Percentiles rank a stretch among this genome's conserved stretches.
Evolutionary conservation across 164 flowering plant genomes (phyloP).

Genomic region (Magnolia kwangsiensis): DNA sequence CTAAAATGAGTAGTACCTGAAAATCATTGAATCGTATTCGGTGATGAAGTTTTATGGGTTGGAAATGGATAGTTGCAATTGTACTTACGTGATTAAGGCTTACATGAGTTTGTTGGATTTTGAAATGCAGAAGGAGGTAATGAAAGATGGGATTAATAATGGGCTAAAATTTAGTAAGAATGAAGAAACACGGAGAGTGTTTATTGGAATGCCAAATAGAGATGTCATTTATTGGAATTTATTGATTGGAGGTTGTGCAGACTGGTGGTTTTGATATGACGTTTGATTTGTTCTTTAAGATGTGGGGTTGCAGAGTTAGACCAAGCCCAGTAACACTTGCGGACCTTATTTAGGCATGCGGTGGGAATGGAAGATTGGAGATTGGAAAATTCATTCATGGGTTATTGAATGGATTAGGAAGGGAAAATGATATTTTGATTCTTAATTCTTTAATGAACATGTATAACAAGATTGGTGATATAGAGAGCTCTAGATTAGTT

Average conservation of each 20-base stretch:
- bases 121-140: conserved; percentile 27
- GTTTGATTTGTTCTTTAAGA: conserved; percentile 27
- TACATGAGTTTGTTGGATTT: conserved; percentile 24
- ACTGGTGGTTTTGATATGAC: conserved; percentile 17
- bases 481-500: conserved; percentile 23
- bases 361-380: conserved; percentile 13
- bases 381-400: conserved; percentile 40
- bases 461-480: conserved; percentile 32
- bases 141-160: conserved; percentile 16
- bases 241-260: conserved; percentile 33
- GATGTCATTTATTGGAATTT: conserved; percentile 55
- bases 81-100: conserved; percentile 40
- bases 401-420: conserved; percentile 24
- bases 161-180: conserved; percentile 30
- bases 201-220: conserved; percentile 20
- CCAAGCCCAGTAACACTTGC: conserved; percentile 38
- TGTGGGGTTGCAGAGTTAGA: conserved; percentile 23
- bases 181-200: conserved; percentile 25
- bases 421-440: conserved; percentile 30
- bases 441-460: conserved; percentile 37
- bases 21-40: conserved; percentile 27
- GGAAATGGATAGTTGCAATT: conserved; percentile 25
- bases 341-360: conserved; percentile 33
- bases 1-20: conserved; percentile 15
- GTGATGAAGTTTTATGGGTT: conserved; percentile 21